These are phyloP conservation scores for Gastroboletus turbinatus DNA, from an alignment of 1,284 basidiomycete species.

Conservation along the genomic window DNA sequence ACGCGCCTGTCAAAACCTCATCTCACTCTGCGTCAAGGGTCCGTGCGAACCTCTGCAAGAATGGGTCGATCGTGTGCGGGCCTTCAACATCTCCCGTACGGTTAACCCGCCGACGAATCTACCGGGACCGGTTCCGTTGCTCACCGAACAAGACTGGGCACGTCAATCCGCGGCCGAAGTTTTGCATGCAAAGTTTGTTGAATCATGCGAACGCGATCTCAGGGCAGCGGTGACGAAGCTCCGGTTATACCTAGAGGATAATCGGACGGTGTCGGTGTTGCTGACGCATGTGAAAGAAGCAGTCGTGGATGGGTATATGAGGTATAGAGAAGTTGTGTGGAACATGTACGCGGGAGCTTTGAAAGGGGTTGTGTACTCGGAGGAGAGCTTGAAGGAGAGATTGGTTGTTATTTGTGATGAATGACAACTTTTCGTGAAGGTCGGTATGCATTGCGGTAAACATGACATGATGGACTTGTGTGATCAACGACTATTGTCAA, in stretches of 20 bases:
- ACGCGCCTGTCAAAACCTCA: slow-evolving; percentile 79
- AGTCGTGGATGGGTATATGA: slow-evolving; percentile 71
- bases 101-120: slow-evolving; percentile 11
- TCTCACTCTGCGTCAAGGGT: slow-evolving; percentile 56
- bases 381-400: slow-evolving; percentile 37
- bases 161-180: slow-evolving; percentile 47
- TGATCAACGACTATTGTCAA: too few relatives aligned
- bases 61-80: slow-evolving; percentile 57
- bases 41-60: slow-evolving; percentile 54
- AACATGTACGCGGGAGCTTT: slow-evolving; percentile 41
- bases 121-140: slow-evolving; percentile 19
- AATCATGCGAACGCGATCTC: slow-evolving; percentile 56
- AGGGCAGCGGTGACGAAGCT: slow-evolving; percentile 53
- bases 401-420: slow-evolving; percentile 27
- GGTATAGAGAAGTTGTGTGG: slow-evolving; percentile 57
- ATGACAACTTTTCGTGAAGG: slow-evolving; percentile 1
- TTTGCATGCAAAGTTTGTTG: slow-evolving; percentile 55
- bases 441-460: neutral
- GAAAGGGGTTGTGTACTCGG: slow-evolving; percentile 37
- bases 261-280: slow-evolving; percentile 73
- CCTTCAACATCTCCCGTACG: slow-evolving; percentile 29
- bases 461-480: neutral
- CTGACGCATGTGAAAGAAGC: slow-evolving; percentile 74
- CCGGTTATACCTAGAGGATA: slow-evolving; percentile 76
- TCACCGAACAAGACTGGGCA: slow-evolving; percentile 42